Base-by-base conservation (phyloP, 1,284 basidiomycete species). In the Cerioporus squamosus region DNA sequence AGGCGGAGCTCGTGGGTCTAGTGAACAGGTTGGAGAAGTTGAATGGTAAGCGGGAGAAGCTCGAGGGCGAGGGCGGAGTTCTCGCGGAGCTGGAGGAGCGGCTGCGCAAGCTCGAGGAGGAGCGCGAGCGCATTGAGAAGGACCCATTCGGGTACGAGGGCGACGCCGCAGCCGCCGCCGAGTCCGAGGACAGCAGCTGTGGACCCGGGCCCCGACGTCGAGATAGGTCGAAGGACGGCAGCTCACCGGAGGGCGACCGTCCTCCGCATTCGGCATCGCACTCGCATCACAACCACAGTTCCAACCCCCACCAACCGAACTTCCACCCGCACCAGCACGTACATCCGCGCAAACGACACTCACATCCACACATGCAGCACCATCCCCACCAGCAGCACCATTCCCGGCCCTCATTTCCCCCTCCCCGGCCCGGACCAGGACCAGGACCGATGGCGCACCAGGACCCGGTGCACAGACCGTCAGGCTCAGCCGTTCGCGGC, bases 31-130 rank as follows among this genome's bases (percentile, higher is more conserved):
- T 88, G 50, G 82, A 80, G 53, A 81, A 79, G 66, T 76, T 84
- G 50, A 82, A 82, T 61, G 80, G 76, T 60, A 81, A 81, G 62
- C 79, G 78, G 59, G 88, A 87, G 69, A 80, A 80, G 62, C 71
- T 88, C 40, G 88, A 89, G 51, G 75, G 75, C 47, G 66, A 64
- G 38, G 59, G 69, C 33, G 74, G 74, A 14, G 62, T 70, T 8
- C 63, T 81, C n/a, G 70, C 73, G 12, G 76, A 78, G 50, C 70
- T 81, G 24, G 78, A 81, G 66, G 74, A 74, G 50, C 70, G 72
- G 63, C 65, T 81, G 43, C 68, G 70, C 46, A 70, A 68, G 56
- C 63, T 80, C 20, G 67, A 72, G 44, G 71, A 75, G 40, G 75
- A 80, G 66, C 68, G 79, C 26, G 74, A 77, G 63, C 69, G 73